Evolutionary conservation across 2,329 filamentous ascomycete genomes (phyloP).

Genomic region (Diaporthe amygdali): DNA sequence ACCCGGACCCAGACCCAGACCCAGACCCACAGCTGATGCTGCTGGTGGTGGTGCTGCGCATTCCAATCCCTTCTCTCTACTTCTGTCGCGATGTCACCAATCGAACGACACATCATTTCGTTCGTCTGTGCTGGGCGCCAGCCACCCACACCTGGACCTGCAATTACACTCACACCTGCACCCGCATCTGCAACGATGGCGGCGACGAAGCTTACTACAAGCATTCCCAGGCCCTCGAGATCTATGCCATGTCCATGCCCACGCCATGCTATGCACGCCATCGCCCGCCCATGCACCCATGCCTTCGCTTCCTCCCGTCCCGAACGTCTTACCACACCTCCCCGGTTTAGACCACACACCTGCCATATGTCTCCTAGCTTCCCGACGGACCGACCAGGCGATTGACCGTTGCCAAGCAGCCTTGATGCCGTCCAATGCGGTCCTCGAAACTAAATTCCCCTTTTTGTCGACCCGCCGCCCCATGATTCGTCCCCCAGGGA

Average conservation of each 20-base stretch:
- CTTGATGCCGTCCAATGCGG: neutral
- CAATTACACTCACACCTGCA: neutral
- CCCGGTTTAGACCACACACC: neutral
- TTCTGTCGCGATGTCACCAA: neutral
- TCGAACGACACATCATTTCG: neutral
- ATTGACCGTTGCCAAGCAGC: neutral
- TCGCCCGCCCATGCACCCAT: neutral
- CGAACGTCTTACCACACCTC: conserved; percentile 14
- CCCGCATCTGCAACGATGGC: neutral
- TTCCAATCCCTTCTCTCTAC: neutral
- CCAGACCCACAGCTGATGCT: neutral
- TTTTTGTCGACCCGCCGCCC: neutral
- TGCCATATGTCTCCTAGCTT: neutral
- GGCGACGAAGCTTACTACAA: neutral
- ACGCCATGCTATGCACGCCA: neutral
- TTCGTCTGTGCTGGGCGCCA: neutral
- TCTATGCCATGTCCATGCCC: neutral
- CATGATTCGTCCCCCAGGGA: neutral
- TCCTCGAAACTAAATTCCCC: neutral
- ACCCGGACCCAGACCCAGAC: neutral
- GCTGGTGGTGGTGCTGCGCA: neutral
- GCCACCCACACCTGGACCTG: neutral
- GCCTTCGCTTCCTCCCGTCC: neutral
- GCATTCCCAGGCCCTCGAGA: neutral
- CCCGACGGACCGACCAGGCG: neutral